Evolutionary conservation across 345 rosid genomes (phyloP).

Genomic region (Lepidium didymum): DNA sequence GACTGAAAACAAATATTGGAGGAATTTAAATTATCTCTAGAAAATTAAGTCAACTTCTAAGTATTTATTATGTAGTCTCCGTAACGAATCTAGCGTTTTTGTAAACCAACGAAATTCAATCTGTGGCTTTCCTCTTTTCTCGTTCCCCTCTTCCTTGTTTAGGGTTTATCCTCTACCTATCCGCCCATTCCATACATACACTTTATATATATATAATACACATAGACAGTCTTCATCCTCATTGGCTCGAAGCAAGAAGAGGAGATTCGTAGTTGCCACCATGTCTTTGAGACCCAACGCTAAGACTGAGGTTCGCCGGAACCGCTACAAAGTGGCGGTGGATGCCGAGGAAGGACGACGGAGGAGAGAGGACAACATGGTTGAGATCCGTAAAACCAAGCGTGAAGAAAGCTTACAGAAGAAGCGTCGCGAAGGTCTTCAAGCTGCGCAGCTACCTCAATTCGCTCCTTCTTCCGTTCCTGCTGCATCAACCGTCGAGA

Average conservation of each 20-base stretch:
- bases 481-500: conserved; percentile 47
- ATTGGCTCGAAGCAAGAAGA: not conserved
- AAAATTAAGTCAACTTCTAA: not conserved
- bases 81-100: not conserved
- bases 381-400: conserved; percentile 84
- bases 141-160: conserved; percentile 7
- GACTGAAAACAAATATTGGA: not conserved
- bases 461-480: conserved; percentile 35
- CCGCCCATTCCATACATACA: conserved; percentile 16
- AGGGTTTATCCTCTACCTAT: conserved; percentile 19
- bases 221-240: not conserved
- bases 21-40: too few relatives aligned
- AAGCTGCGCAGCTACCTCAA: conserved; percentile 33
- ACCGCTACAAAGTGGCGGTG: conserved; percentile 73
- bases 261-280: conserved; percentile 3
- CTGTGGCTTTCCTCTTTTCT: not conserved
- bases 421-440: conserved; percentile 82
- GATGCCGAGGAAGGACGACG: conserved; percentile 85
- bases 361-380: conserved; percentile 87
- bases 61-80: not conserved
- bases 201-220: too few relatives aligned
- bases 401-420: conserved; percentile 84
- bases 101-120: conserved; percentile 14
- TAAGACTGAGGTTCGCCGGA: conserved; percentile 66
- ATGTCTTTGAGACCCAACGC: conserved; percentile 81